Evolutionary conservation across 148 eudicot species (phyloP).

Genomic region (Linanthus parryae): DNA sequence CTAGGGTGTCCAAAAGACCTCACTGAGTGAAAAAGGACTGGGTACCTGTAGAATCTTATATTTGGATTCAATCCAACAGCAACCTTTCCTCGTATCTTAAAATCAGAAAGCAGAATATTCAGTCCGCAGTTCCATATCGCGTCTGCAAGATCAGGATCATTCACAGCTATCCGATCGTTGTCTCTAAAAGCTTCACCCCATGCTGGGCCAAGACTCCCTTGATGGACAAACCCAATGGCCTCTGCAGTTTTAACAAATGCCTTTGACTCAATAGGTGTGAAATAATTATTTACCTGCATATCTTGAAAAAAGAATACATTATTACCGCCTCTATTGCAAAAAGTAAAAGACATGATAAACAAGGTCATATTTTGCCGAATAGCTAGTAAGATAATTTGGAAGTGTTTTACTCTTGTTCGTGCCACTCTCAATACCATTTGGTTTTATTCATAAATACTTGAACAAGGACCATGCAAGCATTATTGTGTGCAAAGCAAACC

Average conservation of each 20-base stretch:
- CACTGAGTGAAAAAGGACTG: no score
- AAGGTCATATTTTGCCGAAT: no score
- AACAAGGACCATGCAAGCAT: no score
- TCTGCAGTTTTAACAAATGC: slow-evolving; percentile 73
- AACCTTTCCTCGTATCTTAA: slow-evolving; percentile 70
- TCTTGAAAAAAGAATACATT: slow-evolving; percentile 24
- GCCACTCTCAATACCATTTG: no score
- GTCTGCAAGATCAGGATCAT: slow-evolving; percentile 67
- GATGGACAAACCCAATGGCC: slow-evolving; percentile 75
- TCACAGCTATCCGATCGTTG: slow-evolving; percentile 79
- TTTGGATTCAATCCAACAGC: slow-evolving; percentile 93
- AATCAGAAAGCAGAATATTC: slow-evolving; percentile 40
- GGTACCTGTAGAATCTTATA: slow-evolving; percentile 93
- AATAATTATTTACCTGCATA: slow-evolving; percentile 64
- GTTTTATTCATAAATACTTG: no score
- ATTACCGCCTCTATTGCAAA: no score
- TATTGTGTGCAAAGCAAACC: no score
- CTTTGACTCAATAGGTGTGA: slow-evolving; percentile 69
- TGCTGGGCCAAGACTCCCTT: slow-evolving; percentile 96
- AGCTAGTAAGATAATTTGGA: no score
- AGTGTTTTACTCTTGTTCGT: no score
- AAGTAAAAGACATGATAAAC: no score
- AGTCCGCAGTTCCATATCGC: slow-evolving; percentile 79
- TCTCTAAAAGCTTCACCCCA: slow-evolving; percentile 92
- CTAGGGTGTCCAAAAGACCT: no score